phyloP scores from a whole-genome alignment of 2,329 filamentous ascomycete species.

The Juglanconis juglandina region DNA sequence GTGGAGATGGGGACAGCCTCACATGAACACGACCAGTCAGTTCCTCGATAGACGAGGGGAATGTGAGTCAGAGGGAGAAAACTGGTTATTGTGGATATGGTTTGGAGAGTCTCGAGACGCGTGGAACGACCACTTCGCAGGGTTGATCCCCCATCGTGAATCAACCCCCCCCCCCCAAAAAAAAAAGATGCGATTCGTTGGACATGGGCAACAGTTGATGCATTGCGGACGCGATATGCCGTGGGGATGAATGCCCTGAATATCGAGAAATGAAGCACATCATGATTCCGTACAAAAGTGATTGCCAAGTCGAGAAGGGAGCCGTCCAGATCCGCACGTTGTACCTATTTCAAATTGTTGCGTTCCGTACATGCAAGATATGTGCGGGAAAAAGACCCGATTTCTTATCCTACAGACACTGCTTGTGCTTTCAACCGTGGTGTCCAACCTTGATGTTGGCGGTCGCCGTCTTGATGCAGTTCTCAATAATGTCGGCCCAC shows the following conservation, averaged over 20 bases:
- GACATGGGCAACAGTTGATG: not conserved
- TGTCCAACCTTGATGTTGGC: constrained; percentile 18
- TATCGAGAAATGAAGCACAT: too few relatives aligned
- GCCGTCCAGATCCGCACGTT: too few relatives aligned
- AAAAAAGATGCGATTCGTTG: not conserved
- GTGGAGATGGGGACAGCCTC: too few relatives aligned
- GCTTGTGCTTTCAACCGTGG: constrained; percentile 3
- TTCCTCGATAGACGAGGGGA: not conserved
- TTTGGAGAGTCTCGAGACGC: not conserved
- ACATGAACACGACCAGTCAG: too few relatives aligned
- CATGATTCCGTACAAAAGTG: too few relatives aligned
- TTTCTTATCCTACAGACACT: too few relatives aligned
- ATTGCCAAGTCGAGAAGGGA: too few relatives aligned
- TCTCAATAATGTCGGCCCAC: constrained; percentile 58
- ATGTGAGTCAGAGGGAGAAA: not conserved
- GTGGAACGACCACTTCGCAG: not conserved
- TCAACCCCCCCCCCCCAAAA: not conserved
- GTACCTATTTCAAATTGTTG: too few relatives aligned
- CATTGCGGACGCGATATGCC: too few relatives aligned
- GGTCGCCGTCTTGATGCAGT: constrained; percentile 35
- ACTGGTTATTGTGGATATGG: not conserved
- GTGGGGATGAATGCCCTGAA: too few relatives aligned
- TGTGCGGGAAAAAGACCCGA: too few relatives aligned
- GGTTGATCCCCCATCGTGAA: not conserved
- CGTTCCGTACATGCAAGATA: too few relatives aligned